These are phyloP conservation scores for Diplotaxis tenuifolia DNA, from an alignment of 345 rosid genomes.

Conservation along the genomic window DNA sequence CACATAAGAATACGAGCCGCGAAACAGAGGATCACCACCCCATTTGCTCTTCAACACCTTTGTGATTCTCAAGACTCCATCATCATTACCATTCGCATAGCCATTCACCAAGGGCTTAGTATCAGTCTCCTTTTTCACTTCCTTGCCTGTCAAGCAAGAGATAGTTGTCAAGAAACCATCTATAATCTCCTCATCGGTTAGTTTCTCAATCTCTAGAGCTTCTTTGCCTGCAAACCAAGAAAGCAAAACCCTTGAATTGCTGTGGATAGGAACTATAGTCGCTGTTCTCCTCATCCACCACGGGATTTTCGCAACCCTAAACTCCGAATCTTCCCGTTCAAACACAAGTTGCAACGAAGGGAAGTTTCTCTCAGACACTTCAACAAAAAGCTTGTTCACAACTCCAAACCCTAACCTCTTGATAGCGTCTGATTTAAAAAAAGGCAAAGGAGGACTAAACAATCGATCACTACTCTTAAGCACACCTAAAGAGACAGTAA, in stretches of 20 bases:
- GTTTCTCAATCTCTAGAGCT: slow-evolving; percentile 78
- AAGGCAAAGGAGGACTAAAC: slow-evolving; percentile 77
- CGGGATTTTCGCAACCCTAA: slow-evolving; percentile 60
- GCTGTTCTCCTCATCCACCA: slow-evolving; percentile 98
- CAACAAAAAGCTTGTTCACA: slow-evolving; percentile 85
- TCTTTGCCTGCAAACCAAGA: slow-evolving; percentile 98
- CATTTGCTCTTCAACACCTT: slow-evolving; percentile 78
- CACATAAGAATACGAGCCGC: slow-evolving; percentile 86
- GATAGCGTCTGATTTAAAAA: slow-evolving; percentile 74
- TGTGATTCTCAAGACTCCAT: slow-evolving; percentile 40
- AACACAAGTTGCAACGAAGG: slow-evolving; percentile 77
- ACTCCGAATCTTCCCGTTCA: slow-evolving; percentile 50
- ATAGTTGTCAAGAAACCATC: slow-evolving; percentile 61
- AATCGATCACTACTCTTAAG: slow-evolving; percentile 48
- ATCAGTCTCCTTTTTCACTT: slow-evolving; percentile 13
- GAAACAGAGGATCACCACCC: slow-evolving; percentile 83
- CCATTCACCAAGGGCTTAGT: slow-evolving; percentile 42
- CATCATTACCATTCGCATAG: slow-evolving; percentile 36
- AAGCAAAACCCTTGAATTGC: slow-evolving; percentile 62
- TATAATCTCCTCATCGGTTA: slow-evolving; percentile 69
- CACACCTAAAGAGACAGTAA: slow-evolving; percentile 92
- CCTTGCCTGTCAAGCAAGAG: slow-evolving; percentile 47
- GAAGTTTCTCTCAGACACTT: slow-evolving; percentile 40
- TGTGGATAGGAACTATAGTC: slow-evolving; percentile 66
- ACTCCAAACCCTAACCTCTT: slow-evolving; percentile 84